Percentiles rank a stretch among this genome's conserved stretches.
These are phyloP conservation scores for Picea mariana DNA, from an alignment of 83 land plant genomes.

Conservation along the genomic window DNA sequence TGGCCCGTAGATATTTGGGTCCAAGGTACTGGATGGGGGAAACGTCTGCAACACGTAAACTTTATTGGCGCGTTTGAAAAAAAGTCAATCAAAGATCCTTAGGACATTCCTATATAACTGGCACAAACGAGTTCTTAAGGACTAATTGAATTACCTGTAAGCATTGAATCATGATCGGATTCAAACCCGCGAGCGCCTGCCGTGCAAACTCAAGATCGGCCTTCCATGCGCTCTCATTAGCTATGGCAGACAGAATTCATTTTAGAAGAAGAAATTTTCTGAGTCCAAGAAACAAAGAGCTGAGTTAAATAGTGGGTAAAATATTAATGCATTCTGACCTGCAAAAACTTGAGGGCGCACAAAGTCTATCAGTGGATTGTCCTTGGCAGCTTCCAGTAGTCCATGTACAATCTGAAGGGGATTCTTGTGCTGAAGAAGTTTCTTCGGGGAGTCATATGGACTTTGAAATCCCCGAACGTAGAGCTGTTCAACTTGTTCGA, in stretches of 20 bases:
- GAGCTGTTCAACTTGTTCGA: conserved; percentile 11
- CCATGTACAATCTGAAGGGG: not conserved
- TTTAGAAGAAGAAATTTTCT: not conserved
- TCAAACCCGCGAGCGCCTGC: conserved; percentile 16
- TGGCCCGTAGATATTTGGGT: too few species aligned
- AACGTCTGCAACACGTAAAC: too few species aligned
- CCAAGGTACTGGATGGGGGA: too few species aligned
- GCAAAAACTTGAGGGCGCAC: not conserved
- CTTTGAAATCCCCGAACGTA: not conserved
- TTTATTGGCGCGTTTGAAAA: too few species aligned
- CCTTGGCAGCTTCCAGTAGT: not conserved
- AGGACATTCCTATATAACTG: too few species aligned
- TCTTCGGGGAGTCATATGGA: not conserved
- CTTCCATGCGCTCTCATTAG: not conserved
- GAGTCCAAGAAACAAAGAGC: not conserved
- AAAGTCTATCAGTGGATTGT: not conserved
- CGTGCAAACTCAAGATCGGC: conserved; percentile 17
- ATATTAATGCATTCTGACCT: too few species aligned
- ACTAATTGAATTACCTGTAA: conserved; percentile 4
- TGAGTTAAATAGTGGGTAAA: too few species aligned
- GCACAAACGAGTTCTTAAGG: too few species aligned
- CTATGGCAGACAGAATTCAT: not conserved
- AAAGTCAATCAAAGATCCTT: too few species aligned
- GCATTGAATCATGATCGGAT: conserved; percentile 16
- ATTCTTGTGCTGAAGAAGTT: not conserved